Evolutionary conservation across 1,139 yeast species (phyloP).

Genomic region (Scheffersomyces titani): DNA sequence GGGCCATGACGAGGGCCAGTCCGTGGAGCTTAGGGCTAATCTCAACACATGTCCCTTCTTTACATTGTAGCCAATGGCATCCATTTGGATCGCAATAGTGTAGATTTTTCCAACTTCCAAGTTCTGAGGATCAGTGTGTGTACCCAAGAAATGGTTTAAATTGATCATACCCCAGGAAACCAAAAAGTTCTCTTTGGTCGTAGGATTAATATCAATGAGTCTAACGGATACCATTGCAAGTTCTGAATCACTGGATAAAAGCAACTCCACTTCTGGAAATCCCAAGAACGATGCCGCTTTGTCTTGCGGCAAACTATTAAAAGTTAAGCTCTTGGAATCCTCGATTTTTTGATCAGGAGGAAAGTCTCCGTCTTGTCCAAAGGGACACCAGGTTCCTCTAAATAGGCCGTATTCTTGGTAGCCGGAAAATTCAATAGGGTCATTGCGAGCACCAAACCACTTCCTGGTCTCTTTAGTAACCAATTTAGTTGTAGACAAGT

Average conservation of each 20-base stretch:
- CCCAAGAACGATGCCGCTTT: constrained; percentile 29
- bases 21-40: constrained; percentile 38
- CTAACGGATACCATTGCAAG: constrained; percentile 36
- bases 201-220: constrained; percentile 33
- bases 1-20: constrained; percentile 49
- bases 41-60: constrained; percentile 33
- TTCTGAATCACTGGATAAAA: constrained; percentile 30
- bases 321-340: constrained; percentile 34
- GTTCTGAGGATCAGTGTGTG: constrained; percentile 35
- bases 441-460: constrained; percentile 23
- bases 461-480: background rate
- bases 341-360: constrained; percentile 43
- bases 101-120: constrained; percentile 27
- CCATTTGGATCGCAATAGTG: constrained; percentile 30
- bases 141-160: constrained; percentile 33
- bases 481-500: background rate
- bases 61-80: constrained; percentile 35
- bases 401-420: constrained; percentile 37
- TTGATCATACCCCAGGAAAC: constrained; percentile 47
- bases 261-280: constrained; percentile 28
- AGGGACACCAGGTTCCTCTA: constrained; percentile 45
- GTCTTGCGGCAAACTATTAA: constrained; percentile 25
- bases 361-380: constrained; percentile 44
- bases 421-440: constrained; percentile 22
- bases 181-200: constrained; percentile 28